Evolutionary conservation across 192 early-diverging fungal genomes (phyloP).

Genomic region (Entrophospora sp.): DNA sequence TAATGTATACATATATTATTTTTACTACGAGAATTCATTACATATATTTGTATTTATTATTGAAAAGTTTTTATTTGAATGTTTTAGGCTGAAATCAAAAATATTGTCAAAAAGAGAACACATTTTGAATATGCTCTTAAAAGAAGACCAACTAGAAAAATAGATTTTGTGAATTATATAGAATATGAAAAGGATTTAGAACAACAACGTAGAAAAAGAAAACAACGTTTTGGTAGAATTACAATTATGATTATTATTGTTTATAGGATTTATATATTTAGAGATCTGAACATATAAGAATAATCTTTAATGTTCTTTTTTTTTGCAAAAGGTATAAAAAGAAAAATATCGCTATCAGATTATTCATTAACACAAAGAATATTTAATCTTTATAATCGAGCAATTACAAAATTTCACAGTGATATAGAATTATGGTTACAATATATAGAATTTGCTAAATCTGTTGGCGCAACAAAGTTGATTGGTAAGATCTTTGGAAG

Average conservation of each 20-base stretch:
- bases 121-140: slow-evolving; percentile 83
- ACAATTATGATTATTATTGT: not conserved
- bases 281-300: not conserved
- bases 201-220: slow-evolving; percentile 67
- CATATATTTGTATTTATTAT: no score
- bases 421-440: slow-evolving; percentile 83
- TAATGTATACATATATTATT: no score
- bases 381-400: slow-evolving; percentile 70
- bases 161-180: slow-evolving; percentile 86
- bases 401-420: slow-evolving; percentile 66
- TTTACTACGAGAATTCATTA: not conserved
- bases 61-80: not conserved
- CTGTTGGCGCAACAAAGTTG: slow-evolving; percentile 40
- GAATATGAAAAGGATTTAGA: slow-evolving; percentile 95
- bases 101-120: slow-evolving; percentile 80
- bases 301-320: not conserved
- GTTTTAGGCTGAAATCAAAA: slow-evolving; percentile 66
- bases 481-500: slow-evolving; percentile 68
- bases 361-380: slow-evolving; percentile 68
- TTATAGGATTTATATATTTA: not conserved
- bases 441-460: slow-evolving; percentile 79
- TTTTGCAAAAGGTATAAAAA: slow-evolving; percentile 23
- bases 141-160: slow-evolving; percentile 59
- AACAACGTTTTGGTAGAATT: slow-evolving; percentile 47
- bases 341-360: slow-evolving; percentile 57